Percentiles rank a stretch among this genome's conserved stretches.
Conservation (phyloP, 2,329 filamentous ascomycete genomes). For the Trichoderma koningii region DNA sequence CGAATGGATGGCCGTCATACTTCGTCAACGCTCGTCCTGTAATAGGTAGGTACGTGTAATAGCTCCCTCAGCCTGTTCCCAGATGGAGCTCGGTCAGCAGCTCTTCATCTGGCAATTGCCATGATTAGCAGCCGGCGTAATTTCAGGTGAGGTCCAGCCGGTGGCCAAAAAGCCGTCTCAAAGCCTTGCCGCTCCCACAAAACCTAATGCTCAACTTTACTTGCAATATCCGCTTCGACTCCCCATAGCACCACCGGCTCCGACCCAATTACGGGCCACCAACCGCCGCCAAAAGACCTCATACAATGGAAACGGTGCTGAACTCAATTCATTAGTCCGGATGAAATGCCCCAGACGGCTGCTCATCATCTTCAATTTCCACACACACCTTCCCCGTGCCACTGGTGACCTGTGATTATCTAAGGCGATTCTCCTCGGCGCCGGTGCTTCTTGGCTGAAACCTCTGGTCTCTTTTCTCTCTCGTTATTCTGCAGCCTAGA, state of each 20-base stretch:
- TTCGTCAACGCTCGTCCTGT: background rate
- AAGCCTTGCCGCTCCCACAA: constrained; percentile 9
- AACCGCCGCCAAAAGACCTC: constrained; percentile 12
- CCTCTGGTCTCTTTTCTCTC: background rate
- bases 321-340: background rate
- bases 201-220: constrained; percentile 24
- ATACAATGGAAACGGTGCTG: background rate
- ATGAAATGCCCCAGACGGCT: constrained; percentile 1
- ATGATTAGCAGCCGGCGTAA: background rate
- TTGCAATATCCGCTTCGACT: constrained; percentile 24
- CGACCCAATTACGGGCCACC: constrained; percentile 10
- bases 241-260: constrained; percentile 5
- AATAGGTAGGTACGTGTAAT: background rate
- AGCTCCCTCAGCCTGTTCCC: background rate
- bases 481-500: background rate
- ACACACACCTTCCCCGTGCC: background rate
- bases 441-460: constrained; percentile 16
- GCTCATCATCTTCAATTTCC: background rate
- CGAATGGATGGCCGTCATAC: background rate
- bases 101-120: background rate
- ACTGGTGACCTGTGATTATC: background rate
- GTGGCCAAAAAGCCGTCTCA: background rate
- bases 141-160: background rate
- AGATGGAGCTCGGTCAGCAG: background rate
- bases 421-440: background rate